These are phyloP conservation scores for Volvariella volvacea DNA, from an alignment of 1,284 basidiomycete genomes.

Conservation along the genomic window DNA sequence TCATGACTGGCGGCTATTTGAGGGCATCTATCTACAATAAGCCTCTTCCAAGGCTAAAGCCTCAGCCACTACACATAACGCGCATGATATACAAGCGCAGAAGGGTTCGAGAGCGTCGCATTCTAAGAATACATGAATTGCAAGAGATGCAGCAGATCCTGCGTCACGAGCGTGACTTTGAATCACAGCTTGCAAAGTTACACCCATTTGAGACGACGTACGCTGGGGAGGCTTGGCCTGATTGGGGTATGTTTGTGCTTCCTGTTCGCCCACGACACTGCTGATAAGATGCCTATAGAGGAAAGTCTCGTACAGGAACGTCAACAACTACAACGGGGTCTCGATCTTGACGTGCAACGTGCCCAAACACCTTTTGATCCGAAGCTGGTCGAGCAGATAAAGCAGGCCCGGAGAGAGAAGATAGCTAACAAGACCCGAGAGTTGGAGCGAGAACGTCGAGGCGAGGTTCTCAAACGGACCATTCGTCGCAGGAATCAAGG, in stretches of 20 bases:
- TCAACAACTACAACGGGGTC: conserved; percentile 4
- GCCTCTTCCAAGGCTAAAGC: conserved; percentile 70
- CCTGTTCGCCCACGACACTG: conserved; percentile 1
- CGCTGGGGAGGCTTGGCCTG: conserved; percentile 8
- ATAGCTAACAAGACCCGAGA: conserved; percentile 57
- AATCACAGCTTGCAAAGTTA: conserved; percentile 27
- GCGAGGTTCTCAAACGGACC: conserved; percentile 47
- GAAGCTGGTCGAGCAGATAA: conserved; percentile 40
- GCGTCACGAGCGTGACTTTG: conserved; percentile 48
- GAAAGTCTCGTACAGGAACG: no score
- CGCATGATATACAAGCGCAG: conserved; percentile 65
- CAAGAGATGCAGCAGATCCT: conserved; percentile 39
- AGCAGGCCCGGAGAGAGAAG: conserved; percentile 50
- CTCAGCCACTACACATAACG: conserved; percentile 64
- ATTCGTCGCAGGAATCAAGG: conserved; percentile 39
- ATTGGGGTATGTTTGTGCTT: conserved; percentile 35
- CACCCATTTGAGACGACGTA: not conserved
- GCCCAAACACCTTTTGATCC: conserved; percentile 35
- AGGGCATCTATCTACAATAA: conserved; percentile 54
- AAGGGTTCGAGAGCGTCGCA: conserved; percentile 38
- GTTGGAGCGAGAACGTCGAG: conserved; percentile 48
- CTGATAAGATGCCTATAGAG: no score
- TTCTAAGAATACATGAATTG: conserved; percentile 24
- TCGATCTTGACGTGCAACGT: conserved; percentile 34
- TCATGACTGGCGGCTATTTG: conserved; percentile 63